Conservation (phyloP, 2,329 filamentous ascomycete species). For the Fusarium sp. region DNA sequence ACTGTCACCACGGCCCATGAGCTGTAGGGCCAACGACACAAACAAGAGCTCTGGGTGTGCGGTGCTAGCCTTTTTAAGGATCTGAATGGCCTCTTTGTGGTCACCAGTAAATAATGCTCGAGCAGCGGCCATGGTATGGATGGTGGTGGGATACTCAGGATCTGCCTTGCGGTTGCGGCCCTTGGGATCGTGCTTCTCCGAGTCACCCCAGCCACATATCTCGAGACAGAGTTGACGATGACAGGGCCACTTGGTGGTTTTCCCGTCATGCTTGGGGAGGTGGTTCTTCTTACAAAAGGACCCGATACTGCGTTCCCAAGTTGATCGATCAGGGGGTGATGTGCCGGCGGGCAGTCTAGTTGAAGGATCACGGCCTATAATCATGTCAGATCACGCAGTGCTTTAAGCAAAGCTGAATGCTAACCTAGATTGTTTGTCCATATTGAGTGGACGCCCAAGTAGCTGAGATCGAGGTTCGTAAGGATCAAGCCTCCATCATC, state of each 20-base stretch:
- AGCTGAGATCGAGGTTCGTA: constrained; percentile 76
- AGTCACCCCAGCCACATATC: constrained; percentile 78
- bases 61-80: constrained; percentile 75
- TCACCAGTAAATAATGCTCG: constrained; percentile 80
- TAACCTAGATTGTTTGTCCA: constrained; percentile 77
- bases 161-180: constrained; percentile 55
- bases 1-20: constrained; percentile 64
- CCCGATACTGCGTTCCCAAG: constrained; percentile 72
- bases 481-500: constrained; percentile 76
- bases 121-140: constrained; percentile 79
- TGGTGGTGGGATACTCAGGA: constrained; percentile 62
- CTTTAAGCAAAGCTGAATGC: constrained; percentile 21
- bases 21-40: constrained; percentile 73
- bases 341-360: constrained; percentile 60
- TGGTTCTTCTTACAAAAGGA: constrained; percentile 71
- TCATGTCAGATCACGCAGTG: constrained; percentile 6
- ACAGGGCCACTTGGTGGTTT: constrained; percentile 71
- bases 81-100: constrained; percentile 73
- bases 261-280: constrained; percentile 71
- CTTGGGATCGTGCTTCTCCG: constrained; percentile 56
- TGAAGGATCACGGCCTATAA: constrained; percentile 59
- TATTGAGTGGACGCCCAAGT: constrained; percentile 77
- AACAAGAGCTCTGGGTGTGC: constrained; percentile 73
- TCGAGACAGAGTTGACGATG: constrained; percentile 81
- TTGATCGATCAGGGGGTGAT: constrained; percentile 57